Evolutionary conservation across 331 rosid species (phyloP), one percentile per base, ranked within the genome.

Genomic region (Quercus phellos): DNA sequence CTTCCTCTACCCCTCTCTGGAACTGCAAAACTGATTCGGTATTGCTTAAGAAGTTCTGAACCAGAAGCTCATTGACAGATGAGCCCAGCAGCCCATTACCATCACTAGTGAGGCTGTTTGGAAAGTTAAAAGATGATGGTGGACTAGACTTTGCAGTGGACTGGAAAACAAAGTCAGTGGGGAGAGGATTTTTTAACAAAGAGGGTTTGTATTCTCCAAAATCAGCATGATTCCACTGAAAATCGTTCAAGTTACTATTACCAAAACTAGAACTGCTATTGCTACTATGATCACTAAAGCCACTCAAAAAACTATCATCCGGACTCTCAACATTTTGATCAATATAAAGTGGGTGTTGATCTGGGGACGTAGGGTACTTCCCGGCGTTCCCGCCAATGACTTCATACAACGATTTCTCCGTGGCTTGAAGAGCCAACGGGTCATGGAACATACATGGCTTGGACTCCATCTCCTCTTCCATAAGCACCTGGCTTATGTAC

Each of bases 381-480:
- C 79, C 84, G n/a, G 90, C 90, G 51, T 83, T 85, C 82, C 79
- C 84, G n/a, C 90, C 90, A 55, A 93, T 81, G 72, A 74, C 85
- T 27, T 90, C 90, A 74, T 80, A 86, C 10, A 93, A 81, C 6
- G 94, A 88, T 83, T 85, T 83, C 89, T 88, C 97, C 6, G 90
- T 61, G 9, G 84, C 79, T 76, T 84, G 85, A 55, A 91, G 94
- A 13, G 88, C 87, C 75, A 82, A 32, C 73, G 96, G 89, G 78
- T 91, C 92, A 74, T 84, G 80, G 63, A 90, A 94, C 92, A 91
- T 89, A 68, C 90, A 80, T 6, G 92, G 88, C 80, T 72, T 87
- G 3, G 84, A 83, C 46, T 81, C 95, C 30, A 84, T 76, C 78
- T 90, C 86, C 68, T 93, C 98, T 59, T 93, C 93, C 92, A 90